These are phyloP conservation scores for Akebia trifoliata DNA, from an alignment of 164 flowering plant species.

Conservation along the genomic window DNA sequence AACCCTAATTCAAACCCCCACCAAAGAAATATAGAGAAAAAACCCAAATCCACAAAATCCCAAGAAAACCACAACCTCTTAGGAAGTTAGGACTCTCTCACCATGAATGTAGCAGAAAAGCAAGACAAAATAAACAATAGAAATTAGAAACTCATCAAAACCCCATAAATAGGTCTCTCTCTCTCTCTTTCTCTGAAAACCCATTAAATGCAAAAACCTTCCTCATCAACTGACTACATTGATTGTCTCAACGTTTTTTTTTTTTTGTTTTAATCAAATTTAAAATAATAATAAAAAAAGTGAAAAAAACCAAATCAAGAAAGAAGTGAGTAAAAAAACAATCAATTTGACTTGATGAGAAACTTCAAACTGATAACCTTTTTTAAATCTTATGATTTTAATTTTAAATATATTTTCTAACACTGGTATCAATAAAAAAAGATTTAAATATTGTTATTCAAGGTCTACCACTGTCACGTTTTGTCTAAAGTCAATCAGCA, in stretches of 20 bases:
- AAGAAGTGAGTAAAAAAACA: not conserved
- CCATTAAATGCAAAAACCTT: constrained; percentile 19
- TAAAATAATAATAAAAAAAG: not conserved
- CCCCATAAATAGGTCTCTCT: not conserved
- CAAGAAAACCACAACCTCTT: not conserved
- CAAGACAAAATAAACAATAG: not conserved
- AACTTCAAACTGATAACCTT: not conserved
- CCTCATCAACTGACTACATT: constrained; percentile 33
- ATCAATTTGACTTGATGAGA: not conserved
- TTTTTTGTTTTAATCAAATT: not conserved
- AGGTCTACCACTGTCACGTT: not conserved
- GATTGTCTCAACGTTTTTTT: constrained; percentile 21
- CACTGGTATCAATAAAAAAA: not conserved
- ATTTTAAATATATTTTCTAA: not conserved
- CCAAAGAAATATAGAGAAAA: too few species aligned
- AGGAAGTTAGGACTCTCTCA: constrained; percentile 1
- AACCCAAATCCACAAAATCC: not conserved
- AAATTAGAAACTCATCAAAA: not conserved
- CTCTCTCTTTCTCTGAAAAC: constrained; percentile 11
- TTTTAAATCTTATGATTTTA: not conserved
- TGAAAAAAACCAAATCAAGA: too few species aligned
- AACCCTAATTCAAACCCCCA: constrained; percentile 7
- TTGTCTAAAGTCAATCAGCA: constrained; percentile 2
- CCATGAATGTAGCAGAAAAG: not conserved
- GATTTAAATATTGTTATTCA: not conserved